A percentile compares a stretch with the other conserved stretches of the same genome.
These are phyloP conservation scores for Symbiodinium pilosum DNA, from an alignment of 73 alveolate genomes.

Conservation along the genomic window DNA sequence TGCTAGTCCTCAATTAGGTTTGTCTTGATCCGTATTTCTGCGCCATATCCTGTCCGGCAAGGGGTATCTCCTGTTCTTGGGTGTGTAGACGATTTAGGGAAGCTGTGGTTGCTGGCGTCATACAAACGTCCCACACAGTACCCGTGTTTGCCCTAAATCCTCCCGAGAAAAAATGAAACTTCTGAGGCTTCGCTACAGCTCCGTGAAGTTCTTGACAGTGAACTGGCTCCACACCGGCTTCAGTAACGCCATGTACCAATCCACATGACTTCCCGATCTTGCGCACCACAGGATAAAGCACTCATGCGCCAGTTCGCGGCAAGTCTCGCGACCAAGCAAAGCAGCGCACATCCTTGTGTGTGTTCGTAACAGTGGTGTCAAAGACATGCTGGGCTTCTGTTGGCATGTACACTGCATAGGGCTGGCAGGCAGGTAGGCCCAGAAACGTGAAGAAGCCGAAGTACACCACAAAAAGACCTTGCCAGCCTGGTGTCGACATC, in stretches of 20 bases:
- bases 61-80: too few relatives aligned
- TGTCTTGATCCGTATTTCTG: too few relatives aligned
- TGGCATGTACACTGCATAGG: not conserved
- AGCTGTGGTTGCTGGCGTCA: not conserved
- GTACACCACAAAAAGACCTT: not conserved
- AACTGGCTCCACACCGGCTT: not conserved
- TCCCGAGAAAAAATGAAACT: not conserved
- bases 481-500: not conserved
- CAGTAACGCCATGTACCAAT: not conserved
- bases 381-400: not conserved
- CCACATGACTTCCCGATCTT: not conserved
- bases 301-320: not conserved
- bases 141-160: not conserved
- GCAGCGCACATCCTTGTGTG: conserved; percentile 3
- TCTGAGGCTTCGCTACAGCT: not conserved
- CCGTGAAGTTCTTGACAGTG: not conserved
- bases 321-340: not conserved
- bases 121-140: not conserved
- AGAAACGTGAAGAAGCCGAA: not conserved
- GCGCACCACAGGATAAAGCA: not conserved
- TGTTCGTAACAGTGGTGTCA: not conserved
- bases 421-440: conserved; percentile 2
- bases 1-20: too few relatives aligned
- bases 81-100: too few relatives aligned
- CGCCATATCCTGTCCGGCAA: too few relatives aligned